Conservation (phyloP, 352 stramenopile species). For the Peronospora belbahrii region DNA sequence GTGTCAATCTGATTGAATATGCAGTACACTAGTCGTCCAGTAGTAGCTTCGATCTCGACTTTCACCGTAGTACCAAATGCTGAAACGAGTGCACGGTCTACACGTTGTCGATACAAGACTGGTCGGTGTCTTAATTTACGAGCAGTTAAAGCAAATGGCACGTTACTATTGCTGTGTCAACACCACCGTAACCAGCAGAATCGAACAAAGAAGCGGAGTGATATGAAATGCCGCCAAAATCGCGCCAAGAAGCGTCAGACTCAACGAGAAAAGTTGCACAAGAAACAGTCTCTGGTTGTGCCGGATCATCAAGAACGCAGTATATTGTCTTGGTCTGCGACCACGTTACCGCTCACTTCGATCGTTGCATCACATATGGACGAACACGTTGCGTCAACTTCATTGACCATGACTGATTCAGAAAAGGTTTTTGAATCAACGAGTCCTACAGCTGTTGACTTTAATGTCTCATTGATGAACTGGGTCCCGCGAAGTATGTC, state of each 20-base stretch:
- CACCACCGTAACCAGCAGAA: conserved; percentile 80
- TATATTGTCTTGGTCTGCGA: conserved; percentile 1
- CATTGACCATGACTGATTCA: background rate
- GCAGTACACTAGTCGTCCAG: conserved; percentile 8
- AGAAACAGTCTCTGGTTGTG: conserved; percentile 4
- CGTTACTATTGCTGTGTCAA: conserved; percentile 67
- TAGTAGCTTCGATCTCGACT: background rate
- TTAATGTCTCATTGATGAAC: conserved; percentile 14
- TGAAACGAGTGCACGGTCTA: conserved; percentile 1
- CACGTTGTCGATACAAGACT: conserved; percentile 75
- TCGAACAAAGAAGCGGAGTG: conserved; percentile 80
- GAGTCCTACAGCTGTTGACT: conserved; percentile 22
- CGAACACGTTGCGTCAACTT: conserved; percentile 2
- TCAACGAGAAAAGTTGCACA: conserved; percentile 20
- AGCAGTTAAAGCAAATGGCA: conserved; percentile 70
- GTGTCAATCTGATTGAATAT: conserved; percentile 6
- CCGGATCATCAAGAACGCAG: background rate
- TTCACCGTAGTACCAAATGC: background rate
- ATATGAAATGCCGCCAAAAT: conserved; percentile 71
- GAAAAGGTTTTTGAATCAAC: conserved; percentile 14
- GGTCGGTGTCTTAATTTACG: conserved; percentile 60
- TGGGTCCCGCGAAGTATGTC: conserved; percentile 6
- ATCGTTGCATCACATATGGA: conserved; percentile 7
- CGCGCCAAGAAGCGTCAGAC: conserved; percentile 50
- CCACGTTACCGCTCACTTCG: conserved; percentile 5